Base-by-base conservation (phyloP, 2,329 filamentous ascomycete species). In the Ramichloridium luteum region DNA sequence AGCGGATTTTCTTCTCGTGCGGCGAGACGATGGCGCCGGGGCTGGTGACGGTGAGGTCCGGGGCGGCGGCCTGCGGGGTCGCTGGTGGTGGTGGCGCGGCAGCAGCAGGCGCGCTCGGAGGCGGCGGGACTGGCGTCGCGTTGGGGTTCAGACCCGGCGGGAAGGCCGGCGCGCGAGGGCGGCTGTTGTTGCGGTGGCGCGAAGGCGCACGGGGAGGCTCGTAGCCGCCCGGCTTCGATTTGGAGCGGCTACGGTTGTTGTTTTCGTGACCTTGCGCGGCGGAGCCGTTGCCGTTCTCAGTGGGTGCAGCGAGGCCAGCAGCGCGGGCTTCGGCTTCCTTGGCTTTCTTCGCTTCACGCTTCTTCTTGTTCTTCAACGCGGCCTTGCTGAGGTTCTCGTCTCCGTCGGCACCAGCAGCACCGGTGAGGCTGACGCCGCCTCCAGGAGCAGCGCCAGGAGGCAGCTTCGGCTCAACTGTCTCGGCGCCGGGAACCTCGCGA, bases 321-420 rank as follows among this genome's bases (percentile, higher is more conserved):
- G 63, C 61, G 45, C 75, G 77, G 30, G 72, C 74, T 12, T 83
- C 81, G 4, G 67, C 71, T 28, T 90, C 85, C 54, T 86, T 90
- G 31, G 73, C 72, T 62, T 94, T 96, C 69, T 92, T 94, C 45
- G 82, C 82, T 46, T 82, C 78, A 27, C 90, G 74, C 72, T 96
- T 96, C 74, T 96, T 96, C 74, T 96, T 96, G 63, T 94, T 94
- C 71, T 94, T 94, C 47, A 83, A 65, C 9, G 81, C 85, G 32
- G 80, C 74, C 63, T 90, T 92, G 40, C 81, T 86, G 39, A 90
- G 57, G 46, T 71, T 77, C 46, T 82, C 81, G 38, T 84, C 80
- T 26, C 77, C 62, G 59, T 77, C 57, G 41, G 62, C 70, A 23
- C 20, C 20, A 23, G 8, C 20, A 8, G 20, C 8, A n/a, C 8